These are phyloP conservation scores for Saccharata proteae DNA, from an alignment of 2,329 filamentous ascomycete species.

Conservation along the genomic window DNA sequence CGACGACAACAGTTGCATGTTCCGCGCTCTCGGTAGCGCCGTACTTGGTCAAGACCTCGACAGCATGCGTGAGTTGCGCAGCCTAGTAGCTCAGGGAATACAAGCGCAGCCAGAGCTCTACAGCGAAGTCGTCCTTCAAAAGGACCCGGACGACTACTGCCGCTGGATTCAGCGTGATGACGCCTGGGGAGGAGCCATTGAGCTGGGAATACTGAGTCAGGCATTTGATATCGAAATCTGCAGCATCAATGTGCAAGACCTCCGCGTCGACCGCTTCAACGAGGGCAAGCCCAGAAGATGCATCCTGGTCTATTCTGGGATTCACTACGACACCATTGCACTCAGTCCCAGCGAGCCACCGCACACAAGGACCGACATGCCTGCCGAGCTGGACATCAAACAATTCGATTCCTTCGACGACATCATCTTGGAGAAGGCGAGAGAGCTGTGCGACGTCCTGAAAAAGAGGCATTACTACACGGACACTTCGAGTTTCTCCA, in stretches of 20 bases:
- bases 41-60: conserved; percentile 54
- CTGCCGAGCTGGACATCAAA: conserved; percentile 67
- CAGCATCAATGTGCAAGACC: conserved; percentile 65
- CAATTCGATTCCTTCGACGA: conserved; percentile 52
- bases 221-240: conserved; percentile 79
- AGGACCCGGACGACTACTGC: conserved; percentile 61
- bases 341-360: conserved; percentile 51
- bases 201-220: conserved; percentile 72
- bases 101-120: conserved; percentile 61
- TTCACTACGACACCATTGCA: conserved; percentile 86
- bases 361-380: conserved; percentile 42
- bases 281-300: conserved; percentile 58
- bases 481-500: conserved; percentile 67
- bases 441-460: conserved; percentile 43
- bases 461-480: conserved; percentile 73
- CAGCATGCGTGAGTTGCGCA: conserved; percentile 60
- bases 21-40: conserved; percentile 74
- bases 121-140: conserved; percentile 63
- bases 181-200: conserved; percentile 85
- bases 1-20: conserved; percentile 91
- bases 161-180: conserved; percentile 67
- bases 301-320: conserved; percentile 79
- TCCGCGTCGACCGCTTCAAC: conserved; percentile 64
- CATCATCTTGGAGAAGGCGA: conserved; percentile 46
- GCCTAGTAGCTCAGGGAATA: conserved; percentile 68